Conservation (phyloP, 208 protist species). For the Porcisia deanei region DNA sequence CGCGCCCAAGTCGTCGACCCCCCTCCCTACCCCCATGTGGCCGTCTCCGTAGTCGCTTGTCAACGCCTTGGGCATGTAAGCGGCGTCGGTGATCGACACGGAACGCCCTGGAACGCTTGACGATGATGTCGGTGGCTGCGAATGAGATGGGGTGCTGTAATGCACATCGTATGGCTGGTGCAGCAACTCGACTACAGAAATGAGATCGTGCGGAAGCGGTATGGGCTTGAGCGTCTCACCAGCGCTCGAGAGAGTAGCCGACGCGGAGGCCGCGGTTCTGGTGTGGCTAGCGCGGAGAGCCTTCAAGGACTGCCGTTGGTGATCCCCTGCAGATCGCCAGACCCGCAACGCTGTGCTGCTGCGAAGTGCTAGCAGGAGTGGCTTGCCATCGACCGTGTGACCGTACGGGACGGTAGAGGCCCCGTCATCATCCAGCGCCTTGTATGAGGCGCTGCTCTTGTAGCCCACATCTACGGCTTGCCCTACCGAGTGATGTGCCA, state of each 20-base stretch:
- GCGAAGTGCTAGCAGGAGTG: constrained; percentile 5
- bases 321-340: constrained; percentile 17
- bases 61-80: neutral
- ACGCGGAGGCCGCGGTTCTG: neutral
- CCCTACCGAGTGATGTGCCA: neutral
- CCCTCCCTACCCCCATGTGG: too few relatives aligned
- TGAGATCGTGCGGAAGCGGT: constrained; percentile 16
- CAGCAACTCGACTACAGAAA: constrained; percentile 26
- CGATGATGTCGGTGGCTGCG: neutral
- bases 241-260: neutral
- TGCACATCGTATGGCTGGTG: constrained; percentile 17
- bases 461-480: too few relatives aligned
- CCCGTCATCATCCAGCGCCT: neutral
- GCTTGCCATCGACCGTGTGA: constrained; percentile 10
- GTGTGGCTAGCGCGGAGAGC: neutral
- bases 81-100: too few relatives aligned
- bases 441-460: too few relatives aligned
- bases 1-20: too few relatives aligned
- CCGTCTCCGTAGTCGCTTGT: neutral
- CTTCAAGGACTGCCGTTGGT: constrained; percentile 7
- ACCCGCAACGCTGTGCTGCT: constrained; percentile 20
- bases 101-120: neutral
- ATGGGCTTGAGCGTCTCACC: neutral
- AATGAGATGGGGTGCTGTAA: neutral
- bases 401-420: constrained; percentile 9